Base-by-base conservation (phyloP, 2,329 filamentous ascomycete species). In the Aureobasidium uvarum region DNA sequence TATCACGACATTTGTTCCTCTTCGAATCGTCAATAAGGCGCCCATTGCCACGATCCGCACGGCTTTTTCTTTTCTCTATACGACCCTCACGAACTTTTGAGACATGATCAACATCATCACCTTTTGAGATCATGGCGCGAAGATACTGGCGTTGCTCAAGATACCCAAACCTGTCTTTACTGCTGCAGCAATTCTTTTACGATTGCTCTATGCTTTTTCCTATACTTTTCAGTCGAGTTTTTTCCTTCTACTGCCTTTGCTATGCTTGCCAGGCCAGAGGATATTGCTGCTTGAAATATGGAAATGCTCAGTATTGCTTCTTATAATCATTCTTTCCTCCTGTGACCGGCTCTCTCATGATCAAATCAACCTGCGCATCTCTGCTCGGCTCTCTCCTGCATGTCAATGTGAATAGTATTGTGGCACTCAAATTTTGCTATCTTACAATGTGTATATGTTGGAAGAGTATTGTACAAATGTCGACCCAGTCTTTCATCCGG, bases 81-180 rank as follows among this genome's bases (percentile, higher is more conserved):
- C 67, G 67, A 68, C 63, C 62, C 38, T 63, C 28, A 63, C 48
- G 60, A 63, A 36, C 45, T 41, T 63, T 36, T 33, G 54, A 52
- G 46, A 60, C 56, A 60, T 48, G 41, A 60, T 58, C 52, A 41
- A 55, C 33, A 55, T 55, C 54, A 58, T 58, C 25, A 33, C 7
- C 36, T 28, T 39, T 20, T 31, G 45, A 50, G 25, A 60, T n/a
- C 56, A 60, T 62, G 58, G 45, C 58, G 58, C 58, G 58, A 20
- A 23, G 2, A 48, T 23, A 18, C 14, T 39, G 58, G 58, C 58
- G 58, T 62, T 51, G 58, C 45, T 50, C n/a, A 20, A 51, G 38
- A 63, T 63, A 52, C 60, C 60, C 60, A 20, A 25, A 43, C 38
- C 60, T 63, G 60, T 54, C 48, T 63, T n/a, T 63, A 52, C 48